Conservation (phyloP, 768 basidiomycete genomes). For the Pisolithus sp. region DNA sequence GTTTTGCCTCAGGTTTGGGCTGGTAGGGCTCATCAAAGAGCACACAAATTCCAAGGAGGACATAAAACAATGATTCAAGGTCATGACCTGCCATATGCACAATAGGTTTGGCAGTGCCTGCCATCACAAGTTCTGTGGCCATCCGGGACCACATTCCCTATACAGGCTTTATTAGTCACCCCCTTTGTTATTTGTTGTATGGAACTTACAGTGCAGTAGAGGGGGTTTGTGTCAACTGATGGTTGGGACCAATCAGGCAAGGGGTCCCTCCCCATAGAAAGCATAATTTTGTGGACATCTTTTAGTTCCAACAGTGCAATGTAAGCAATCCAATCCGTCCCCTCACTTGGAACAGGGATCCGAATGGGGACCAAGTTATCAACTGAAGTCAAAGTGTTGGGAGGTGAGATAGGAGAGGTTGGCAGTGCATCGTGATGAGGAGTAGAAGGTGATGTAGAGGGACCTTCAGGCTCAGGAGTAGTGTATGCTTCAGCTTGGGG, state of each 20-base stretch:
- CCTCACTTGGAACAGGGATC: too few relatives aligned
- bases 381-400: too few relatives aligned
- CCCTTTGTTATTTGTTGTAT: too few relatives aligned
- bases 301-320: not conserved
- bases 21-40: not conserved
- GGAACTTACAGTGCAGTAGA: not conserved
- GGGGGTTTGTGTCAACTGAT: not conserved
- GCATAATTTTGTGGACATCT: not conserved
- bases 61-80: slow-evolving; percentile 9
- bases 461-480: not conserved
- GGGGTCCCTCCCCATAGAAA: not conserved
- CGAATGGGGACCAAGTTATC: too few relatives aligned
- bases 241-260: not conserved
- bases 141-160: slow-evolving; percentile 6
- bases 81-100: not conserved
- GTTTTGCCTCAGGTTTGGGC: not conserved
- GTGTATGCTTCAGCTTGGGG: not conserved
- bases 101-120: not conserved
- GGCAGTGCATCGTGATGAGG: not conserved
- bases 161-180: not conserved
- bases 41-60: slow-evolving; percentile 4
- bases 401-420: not conserved
- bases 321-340: too few relatives aligned
- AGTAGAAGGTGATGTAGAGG: not conserved
- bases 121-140: slow-evolving; percentile 1